A percentile compares a stretch with the other conserved stretches of the same genome.
Conservation (phyloP, 192 early-diverging fungal species). For the Gaertneriomyces sp. region DNA sequence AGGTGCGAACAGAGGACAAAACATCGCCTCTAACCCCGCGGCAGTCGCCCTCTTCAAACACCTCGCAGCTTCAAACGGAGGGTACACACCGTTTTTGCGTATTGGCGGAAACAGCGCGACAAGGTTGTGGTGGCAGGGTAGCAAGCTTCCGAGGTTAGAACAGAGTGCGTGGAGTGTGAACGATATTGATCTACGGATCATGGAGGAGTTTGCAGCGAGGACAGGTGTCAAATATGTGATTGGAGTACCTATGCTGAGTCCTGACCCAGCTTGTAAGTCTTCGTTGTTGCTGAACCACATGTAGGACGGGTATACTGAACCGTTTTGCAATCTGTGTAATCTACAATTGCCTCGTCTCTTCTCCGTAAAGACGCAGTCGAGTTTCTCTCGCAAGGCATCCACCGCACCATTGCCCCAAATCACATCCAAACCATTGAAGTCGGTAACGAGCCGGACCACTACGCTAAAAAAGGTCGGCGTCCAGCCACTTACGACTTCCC, state of each 20-base stretch:
- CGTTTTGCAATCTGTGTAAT: too few species aligned
- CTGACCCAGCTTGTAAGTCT: constrained; percentile 24
- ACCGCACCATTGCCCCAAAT: constrained; percentile 2
- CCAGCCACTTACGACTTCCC: constrained; percentile 16
- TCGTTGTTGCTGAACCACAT: not conserved
- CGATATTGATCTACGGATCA: constrained; percentile 14
- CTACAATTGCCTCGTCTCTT: not conserved
- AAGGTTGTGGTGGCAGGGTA: constrained; percentile 28
- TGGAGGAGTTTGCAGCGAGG: constrained; percentile 7
- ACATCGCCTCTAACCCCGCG: not conserved
- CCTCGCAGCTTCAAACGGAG: constrained; percentile 4
- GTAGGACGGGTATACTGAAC: not conserved
- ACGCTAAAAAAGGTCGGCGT: constrained; percentile 18
- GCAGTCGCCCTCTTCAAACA: constrained; percentile 4
- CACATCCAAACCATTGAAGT: constrained; percentile 27
- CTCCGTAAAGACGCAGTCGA: constrained; percentile 14
- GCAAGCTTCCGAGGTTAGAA: constrained; percentile 7
- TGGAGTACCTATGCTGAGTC: constrained; percentile 22
- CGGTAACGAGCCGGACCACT: constrained; percentile 30
- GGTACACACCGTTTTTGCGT: constrained; percentile 10
- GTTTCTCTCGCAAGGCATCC: constrained; percentile 19
- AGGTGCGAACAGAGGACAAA: not conserved
- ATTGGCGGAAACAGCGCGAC: constrained; percentile 28
- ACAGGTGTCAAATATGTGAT: constrained; percentile 7
- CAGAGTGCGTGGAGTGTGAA: constrained; percentile 18